A percentile compares a stretch with the other conserved stretches of the same genome.
Evolutionary conservation across 257 asterid genomes (phyloP).

Genomic region (Solanum pimpinellifolium): DNA sequence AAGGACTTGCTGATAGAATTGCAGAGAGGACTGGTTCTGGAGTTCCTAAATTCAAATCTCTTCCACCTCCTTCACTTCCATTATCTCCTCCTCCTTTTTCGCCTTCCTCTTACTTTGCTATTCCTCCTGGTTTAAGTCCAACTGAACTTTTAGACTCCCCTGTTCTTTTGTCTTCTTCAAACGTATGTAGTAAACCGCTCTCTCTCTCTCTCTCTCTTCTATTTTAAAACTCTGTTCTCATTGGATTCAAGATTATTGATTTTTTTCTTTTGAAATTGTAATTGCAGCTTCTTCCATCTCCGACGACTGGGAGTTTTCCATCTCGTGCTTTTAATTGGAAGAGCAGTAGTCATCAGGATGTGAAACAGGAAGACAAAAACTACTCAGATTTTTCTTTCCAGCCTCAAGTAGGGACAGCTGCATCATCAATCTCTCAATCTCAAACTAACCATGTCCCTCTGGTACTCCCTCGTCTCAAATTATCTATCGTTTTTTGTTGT

Average conservation of each 20-base stretch:
- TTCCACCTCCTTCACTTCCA: conserved; percentile 81
- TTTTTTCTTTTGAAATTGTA: neutral
- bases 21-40: conserved; percentile 68
- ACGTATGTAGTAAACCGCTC: conserved; percentile 18
- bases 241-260: neutral
- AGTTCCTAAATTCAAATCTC: conserved; percentile 65
- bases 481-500: neutral
- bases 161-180: conserved; percentile 44
- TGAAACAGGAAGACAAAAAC: conserved; percentile 31
- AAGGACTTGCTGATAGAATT: conserved; percentile 43
- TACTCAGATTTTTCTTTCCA: conserved; percentile 56
- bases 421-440: neutral
- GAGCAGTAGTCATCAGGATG: conserved; percentile 15
- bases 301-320: conserved; percentile 75
- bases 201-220: neutral
- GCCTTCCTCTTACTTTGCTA: conserved; percentile 71
- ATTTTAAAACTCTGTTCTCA: neutral
- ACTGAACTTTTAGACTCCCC: conserved; percentile 80
- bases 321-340: conserved; percentile 42
- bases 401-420: conserved; percentile 6
- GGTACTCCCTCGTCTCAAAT: neutral
- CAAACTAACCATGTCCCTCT: conserved; percentile 10
- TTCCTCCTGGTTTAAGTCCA: conserved; percentile 80
- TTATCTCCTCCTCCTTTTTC: conserved; percentile 50
- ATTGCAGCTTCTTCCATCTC: conserved; percentile 78